phyloP scores from a whole-genome alignment of 768 basidiomycete genomes.

The Mycena metata region DNA sequence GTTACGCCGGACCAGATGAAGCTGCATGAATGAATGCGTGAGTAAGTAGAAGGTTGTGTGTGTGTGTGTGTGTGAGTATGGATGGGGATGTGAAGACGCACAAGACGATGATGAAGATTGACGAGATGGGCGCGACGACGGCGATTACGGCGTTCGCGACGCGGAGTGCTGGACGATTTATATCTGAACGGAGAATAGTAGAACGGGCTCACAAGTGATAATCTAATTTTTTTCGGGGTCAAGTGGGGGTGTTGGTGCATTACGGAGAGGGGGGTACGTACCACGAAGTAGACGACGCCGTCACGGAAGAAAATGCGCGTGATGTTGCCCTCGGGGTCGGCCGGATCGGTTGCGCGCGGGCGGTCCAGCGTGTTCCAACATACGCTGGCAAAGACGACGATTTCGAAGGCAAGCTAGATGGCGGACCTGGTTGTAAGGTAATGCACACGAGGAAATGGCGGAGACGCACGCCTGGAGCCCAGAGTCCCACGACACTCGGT shows the following conservation, averaged over 20 bases:
- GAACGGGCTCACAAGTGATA: not conserved
- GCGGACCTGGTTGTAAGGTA: not conserved
- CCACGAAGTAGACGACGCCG: constrained; percentile 23
- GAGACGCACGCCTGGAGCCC: constrained; percentile 46
- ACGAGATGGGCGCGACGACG: constrained; percentile 20
- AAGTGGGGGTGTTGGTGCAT: not conserved
- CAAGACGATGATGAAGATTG: constrained; percentile 26
- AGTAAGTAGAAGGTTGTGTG: no score
- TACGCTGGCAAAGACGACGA: constrained; percentile 45
- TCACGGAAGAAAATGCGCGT: constrained; percentile 18
- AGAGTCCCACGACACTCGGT: constrained; percentile 43
- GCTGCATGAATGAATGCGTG: not conserved
- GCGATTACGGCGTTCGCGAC: constrained; percentile 21
- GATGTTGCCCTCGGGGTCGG: constrained; percentile 1
- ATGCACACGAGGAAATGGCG: not conserved
- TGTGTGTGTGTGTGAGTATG: no score
- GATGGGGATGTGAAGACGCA: not conserved
- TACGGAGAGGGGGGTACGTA: not conserved
- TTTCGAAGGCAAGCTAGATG: constrained; percentile 47
- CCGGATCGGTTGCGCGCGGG: constrained; percentile 27
- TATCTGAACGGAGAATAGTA: not conserved
- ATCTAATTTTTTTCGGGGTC: not conserved
- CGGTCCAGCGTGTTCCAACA: constrained; percentile 48
- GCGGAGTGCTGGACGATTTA: constrained; percentile 5
- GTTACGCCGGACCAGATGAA: constrained; percentile 21